Evolutionary conservation across 2,329 filamentous ascomycete species (phyloP), one percentile per base, ranked within the genome.

Genomic region (Penicillium sp.): DNA sequence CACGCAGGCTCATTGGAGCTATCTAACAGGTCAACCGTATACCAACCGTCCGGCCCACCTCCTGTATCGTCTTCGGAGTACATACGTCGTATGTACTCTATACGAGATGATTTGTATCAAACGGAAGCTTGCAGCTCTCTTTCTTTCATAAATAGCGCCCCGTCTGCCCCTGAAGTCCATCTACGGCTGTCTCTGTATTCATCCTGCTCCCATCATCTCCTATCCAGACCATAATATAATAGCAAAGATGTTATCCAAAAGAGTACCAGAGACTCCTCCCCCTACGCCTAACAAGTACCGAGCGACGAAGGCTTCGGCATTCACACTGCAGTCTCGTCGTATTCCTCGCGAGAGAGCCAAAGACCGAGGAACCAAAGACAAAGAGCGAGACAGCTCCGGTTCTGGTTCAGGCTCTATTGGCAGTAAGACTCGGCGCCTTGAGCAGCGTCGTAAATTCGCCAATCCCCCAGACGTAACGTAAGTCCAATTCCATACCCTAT

Each of bases 401-500:
- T 53, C 51, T 0, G 50, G 50, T 9, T 48, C 59, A 29, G 57
- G 61, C 41, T 48, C 62, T 30, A 39, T 47, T 23, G 45, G 56
- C 26, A 61, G 54, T 19, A 65, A 66, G 14, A 65, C 67, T 46
- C 65, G 63, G 7, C 43, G 64, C 9, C 41, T 57, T 40, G 71
- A 69, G 44, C 61, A 57, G 53, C 65, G 64, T 54, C 66, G 63
- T 19, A 69, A 63, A 49, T 62, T 67, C 26, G 60, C 66, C 27
- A 71, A 61, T 30, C 69, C 72, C 26, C 64, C 71, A n/a, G 64
- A 69, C 54, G 64, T 65, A 54, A 69, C 61, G 75, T 76, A 66
- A 64, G 70, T 64, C 27, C 23, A 42, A 16, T 6, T 26, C 10
- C 10, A 39, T 47, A 3, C 4, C 26, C 9, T 10, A 18, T 14